Base-by-base conservation (phyloP, 495 filamentous ascomycete species). In the Penicillium paxilli region DNA sequence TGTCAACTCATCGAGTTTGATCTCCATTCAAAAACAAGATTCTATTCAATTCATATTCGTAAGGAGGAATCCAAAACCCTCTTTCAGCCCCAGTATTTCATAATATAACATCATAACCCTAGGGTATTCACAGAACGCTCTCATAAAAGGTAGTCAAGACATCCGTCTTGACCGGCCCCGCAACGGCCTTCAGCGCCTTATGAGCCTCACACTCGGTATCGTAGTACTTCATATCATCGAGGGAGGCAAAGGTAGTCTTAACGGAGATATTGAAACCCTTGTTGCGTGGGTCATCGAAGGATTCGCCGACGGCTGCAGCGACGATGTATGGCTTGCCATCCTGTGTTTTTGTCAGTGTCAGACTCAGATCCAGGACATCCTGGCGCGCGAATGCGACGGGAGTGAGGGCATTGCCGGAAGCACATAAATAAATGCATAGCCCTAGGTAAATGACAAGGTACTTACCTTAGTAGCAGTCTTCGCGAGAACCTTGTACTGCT, bases 191-290 rank as follows among this genome's bases (percentile, higher is more conserved):
- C 33, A 89, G 68, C 41, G 64, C 72, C 49, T 70, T 69, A 54
- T 90, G 87, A 14, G 85, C 86, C 51, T 75, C 72, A 63, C 85
- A 88, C 52, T 82, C 76, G 5, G 52, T 62, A 67, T 91, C 87
- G 59, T 88, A 91, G 65, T 82, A 90, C 58, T 83, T 68, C 82
- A 90, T 84, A 67, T 90, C 87, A 9, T 84, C 86, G 47, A 84
- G 44, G 33, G 63, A 82, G 5, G 77, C 76, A 55, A 91, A 90
- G 37, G 76, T 77, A 47, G 76, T 80, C 60, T 81, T 77, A 11
- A 80, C 78, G 8, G 79, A 74, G 33, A 90, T 49, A 5, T 80
- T 89, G 71, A 71, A 88, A n/a, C 86, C 87, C 59, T 84, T 74
- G 57, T 77, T 80, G 4, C 83, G 79, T 3, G 77, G 71, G 59